Evolutionary conservation across 352 stramenopile species (phyloP).

Genomic region (Pythium biforme): DNA sequence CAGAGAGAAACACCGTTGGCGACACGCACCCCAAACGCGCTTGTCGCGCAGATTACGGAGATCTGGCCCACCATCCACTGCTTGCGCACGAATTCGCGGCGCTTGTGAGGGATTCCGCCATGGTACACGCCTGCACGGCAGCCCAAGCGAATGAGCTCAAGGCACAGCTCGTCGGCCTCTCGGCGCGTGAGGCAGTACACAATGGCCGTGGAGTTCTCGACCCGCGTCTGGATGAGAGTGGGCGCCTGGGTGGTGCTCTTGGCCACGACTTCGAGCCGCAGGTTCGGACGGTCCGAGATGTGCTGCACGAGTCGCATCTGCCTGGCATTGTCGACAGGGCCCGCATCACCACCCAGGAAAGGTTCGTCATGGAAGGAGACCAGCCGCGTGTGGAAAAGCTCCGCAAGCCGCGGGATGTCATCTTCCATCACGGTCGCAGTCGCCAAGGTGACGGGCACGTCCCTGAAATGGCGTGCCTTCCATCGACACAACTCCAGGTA

Average conservation of each 20-base stretch:
- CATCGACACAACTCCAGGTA: slow-evolving; percentile 69
- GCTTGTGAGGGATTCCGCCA: slow-evolving; percentile 48
- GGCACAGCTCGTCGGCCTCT: slow-evolving; percentile 59
- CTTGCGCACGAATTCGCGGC: slow-evolving; percentile 68
- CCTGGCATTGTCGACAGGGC: slow-evolving; percentile 29
- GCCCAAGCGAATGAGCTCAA: slow-evolving; percentile 49
- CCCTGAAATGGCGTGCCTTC: slow-evolving; percentile 39
- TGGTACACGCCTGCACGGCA: slow-evolving; percentile 70
- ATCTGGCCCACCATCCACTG: slow-evolving; percentile 79
- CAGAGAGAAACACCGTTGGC: background rate
- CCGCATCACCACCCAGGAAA: slow-evolving; percentile 6
- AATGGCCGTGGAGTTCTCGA: slow-evolving; percentile 42
- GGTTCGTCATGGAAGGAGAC: background rate
- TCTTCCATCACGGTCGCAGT: slow-evolving; percentile 72
- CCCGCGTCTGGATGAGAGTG: slow-evolving; percentile 31
- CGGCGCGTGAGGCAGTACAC: slow-evolving; percentile 78
- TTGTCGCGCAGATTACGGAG: slow-evolving; percentile 76
- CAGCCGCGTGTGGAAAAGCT: slow-evolving; percentile 49
- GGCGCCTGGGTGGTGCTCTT: slow-evolving; percentile 36
- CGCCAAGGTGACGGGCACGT: slow-evolving; percentile 65
- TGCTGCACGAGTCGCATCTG: slow-evolving; percentile 65
- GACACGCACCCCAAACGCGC: slow-evolving; percentile 61
- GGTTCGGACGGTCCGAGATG: slow-evolving; percentile 60
- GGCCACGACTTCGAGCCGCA: slow-evolving; percentile 54
- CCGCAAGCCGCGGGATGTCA: slow-evolving; percentile 49